Conservation (phyloP, 305 asterid genomes). For the Vinca major region DNA sequence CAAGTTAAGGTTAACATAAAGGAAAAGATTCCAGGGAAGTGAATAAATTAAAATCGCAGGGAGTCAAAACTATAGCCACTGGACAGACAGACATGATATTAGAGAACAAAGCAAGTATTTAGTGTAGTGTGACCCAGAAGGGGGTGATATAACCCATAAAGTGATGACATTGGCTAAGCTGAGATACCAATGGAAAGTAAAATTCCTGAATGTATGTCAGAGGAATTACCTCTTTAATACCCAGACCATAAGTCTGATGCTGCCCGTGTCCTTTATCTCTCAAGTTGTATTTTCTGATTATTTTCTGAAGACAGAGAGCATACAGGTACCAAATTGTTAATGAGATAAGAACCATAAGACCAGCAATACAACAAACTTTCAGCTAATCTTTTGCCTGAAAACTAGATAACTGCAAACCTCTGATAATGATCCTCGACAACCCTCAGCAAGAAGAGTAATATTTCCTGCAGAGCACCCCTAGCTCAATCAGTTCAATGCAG, state of each 20-base stretch:
- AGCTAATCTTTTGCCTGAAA: slow-evolving; percentile 12
- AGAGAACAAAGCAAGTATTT: not conserved
- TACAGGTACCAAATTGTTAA: slow-evolving; percentile 14
- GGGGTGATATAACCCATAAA: not conserved
- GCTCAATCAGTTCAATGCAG: slow-evolving; percentile 13
- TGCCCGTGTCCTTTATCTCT: slow-evolving; percentile 83
- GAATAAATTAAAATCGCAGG: not conserved
- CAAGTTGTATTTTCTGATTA: slow-evolving; percentile 64
- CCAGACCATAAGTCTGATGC: slow-evolving; percentile 97
- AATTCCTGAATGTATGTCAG: not conserved
- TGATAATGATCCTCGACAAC: slow-evolving; percentile 96
- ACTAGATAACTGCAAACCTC: slow-evolving; percentile 48
- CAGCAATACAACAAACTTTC: slow-evolving; percentile 11
- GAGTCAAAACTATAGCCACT: not conserved
- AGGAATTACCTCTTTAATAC: slow-evolving; percentile 81
- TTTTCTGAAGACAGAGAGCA: slow-evolving; percentile 45
- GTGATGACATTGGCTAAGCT: not conserved
- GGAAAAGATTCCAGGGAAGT: not conserved
- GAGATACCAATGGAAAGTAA: not conserved
- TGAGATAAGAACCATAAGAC: not conserved
- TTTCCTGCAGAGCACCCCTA: slow-evolving; percentile 48
- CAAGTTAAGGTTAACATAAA: not conserved
- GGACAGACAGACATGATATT: not conserved
- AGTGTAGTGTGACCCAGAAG: not conserved
- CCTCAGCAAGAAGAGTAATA: slow-evolving; percentile 81